Evolutionary conservation across 2,329 filamentous ascomycete genomes (phyloP).

Genomic region (Xylariaceae sp.): DNA sequence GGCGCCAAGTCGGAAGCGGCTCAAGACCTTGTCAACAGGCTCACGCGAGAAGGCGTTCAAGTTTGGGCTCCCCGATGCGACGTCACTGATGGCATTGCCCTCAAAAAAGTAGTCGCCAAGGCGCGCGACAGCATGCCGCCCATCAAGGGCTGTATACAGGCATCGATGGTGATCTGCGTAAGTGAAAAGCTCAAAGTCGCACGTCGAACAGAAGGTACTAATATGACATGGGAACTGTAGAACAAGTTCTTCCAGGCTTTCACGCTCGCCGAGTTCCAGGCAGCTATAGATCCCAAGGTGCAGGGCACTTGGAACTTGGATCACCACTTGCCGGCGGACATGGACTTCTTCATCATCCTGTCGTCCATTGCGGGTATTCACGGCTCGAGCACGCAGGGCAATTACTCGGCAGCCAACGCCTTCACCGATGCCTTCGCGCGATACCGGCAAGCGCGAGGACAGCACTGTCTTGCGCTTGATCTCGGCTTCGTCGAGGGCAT

Average conservation of each 20-base stretch:
- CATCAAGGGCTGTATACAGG: slow-evolving; percentile 7
- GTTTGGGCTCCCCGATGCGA: background rate
- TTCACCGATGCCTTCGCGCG: slow-evolving; percentile 26
- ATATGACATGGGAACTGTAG: background rate
- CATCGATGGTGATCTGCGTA: slow-evolving; percentile 2
- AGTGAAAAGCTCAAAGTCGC: background rate
- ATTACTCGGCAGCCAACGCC: slow-evolving; percentile 34
- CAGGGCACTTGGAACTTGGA: slow-evolving; percentile 17
- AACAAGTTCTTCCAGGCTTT: slow-evolving; percentile 7
- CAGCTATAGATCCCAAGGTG: slow-evolving; percentile 3
- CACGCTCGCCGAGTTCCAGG: slow-evolving; percentile 4
- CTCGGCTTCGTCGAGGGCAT: slow-evolving; percentile 4
- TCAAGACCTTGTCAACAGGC: background rate
- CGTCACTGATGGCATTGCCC: background rate
- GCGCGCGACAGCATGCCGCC: background rate
- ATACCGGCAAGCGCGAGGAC: slow-evolving; percentile 1
- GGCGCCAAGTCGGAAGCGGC: background rate
- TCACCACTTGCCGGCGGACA: slow-evolving; percentile 1
- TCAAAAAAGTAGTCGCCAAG: background rate
- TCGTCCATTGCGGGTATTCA: slow-evolving; percentile 32
- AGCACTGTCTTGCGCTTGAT: slow-evolving; percentile 4
- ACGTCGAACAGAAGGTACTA: too few relatives aligned
- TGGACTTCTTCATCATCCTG: slow-evolving; percentile 36
- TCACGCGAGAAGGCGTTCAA: background rate
- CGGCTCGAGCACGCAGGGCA: slow-evolving; percentile 30